Evolutionary conservation across 345 rosid genomes (phyloP), one percentile per base, ranked within the genome.

Genomic region (Balakata baccata): DNA sequence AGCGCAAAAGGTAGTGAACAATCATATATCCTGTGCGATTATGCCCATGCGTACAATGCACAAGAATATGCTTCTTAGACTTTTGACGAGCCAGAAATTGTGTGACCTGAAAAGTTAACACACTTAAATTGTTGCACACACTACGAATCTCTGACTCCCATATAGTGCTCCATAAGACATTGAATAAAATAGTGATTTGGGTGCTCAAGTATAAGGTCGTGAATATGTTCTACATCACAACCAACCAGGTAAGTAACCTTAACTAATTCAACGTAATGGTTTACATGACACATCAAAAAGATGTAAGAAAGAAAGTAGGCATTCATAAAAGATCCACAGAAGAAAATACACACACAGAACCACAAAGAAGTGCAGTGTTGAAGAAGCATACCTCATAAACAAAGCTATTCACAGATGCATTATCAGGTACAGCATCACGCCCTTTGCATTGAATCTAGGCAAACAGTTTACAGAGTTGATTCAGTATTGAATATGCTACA

Each of bases 31-130:
- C 98, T 16, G 99, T 96, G 45, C 99, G 97, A 68, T 96, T 93
- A 80, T 91, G 97, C 46, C 99, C 99, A 81, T 96, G 99, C 3
- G 99, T 96, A 81, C 99, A 96, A 79, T 96, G 99, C 75, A 96
- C 99, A 46, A 96, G 92, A 66, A 96, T 83, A 79, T 80, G 85
- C 83, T 89, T 90, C 86, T 91, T 96, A n/a, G 91, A 51, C 80
- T 89, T 95, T 80, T 89, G 97, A 72, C 87, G 90, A 68, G 53
- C 50, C 43, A 91, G 72, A 72, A 95, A 95, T 71, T 89, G 97
- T 68, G 80, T 79, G 67, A 89, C 99, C 99, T 95, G 86, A 29
- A 79, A 68, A 70, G 61, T 56, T 46, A 20, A 61, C 75, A 72
- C 11, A 29, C 34, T 29, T 29, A 29, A 29, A 29, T 29, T 29